A percentile compares a stretch with the other conserved stretches of the same genome.
Conservation (phyloP, 768 basidiomycete species). For the Arthromyces matolae region DNA sequence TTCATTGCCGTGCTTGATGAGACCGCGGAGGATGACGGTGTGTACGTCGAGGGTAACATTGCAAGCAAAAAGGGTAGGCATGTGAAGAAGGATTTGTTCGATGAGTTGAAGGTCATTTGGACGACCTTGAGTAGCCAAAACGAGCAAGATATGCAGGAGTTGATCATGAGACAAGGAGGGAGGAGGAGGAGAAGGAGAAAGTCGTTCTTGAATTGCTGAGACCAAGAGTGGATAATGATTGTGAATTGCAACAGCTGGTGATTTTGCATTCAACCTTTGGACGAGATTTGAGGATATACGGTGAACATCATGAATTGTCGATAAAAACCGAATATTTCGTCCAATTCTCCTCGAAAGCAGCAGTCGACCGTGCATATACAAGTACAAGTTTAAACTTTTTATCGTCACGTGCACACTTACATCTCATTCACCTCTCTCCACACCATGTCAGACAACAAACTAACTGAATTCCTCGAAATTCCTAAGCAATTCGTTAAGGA, state of each 20-base stretch:
- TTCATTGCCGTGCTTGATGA: slow-evolving; percentile 42
- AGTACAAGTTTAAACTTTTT: slow-evolving; percentile 29
- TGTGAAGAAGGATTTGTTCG: slow-evolving; percentile 47
- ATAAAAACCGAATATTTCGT: background rate
- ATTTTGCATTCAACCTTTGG: slow-evolving; percentile 22
- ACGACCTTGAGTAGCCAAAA: slow-evolving; percentile 49
- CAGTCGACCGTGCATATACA: slow-evolving; percentile 55
- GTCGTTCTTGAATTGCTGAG: slow-evolving; percentile 17
- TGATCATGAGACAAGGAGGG: slow-evolving; percentile 29
- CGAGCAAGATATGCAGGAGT: slow-evolving; percentile 36
- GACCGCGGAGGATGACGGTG: slow-evolving; percentile 43
- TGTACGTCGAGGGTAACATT: slow-evolving; percentile 44
- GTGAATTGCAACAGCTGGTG: slow-evolving; percentile 31
- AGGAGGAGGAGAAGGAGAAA: slow-evolving; percentile 16
- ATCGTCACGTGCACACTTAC: slow-evolving; percentile 34
- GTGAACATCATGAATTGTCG: slow-evolving; percentile 4
- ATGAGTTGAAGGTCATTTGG: slow-evolving; percentile 53
- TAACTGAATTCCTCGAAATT: slow-evolving; percentile 84
- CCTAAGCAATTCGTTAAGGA: slow-evolving; percentile 92
- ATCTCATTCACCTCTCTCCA: slow-evolving; percentile 14
- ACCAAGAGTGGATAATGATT: slow-evolving; percentile 29
- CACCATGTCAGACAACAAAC: slow-evolving; percentile 88
- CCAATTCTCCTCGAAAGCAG: slow-evolving; percentile 37
- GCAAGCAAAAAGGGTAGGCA: slow-evolving; percentile 45
- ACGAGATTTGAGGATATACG: slow-evolving; percentile 15